These are phyloP conservation scores for Echinosophora koreensis DNA, from an alignment of 306 rosid species.

Conservation along the genomic window DNA sequence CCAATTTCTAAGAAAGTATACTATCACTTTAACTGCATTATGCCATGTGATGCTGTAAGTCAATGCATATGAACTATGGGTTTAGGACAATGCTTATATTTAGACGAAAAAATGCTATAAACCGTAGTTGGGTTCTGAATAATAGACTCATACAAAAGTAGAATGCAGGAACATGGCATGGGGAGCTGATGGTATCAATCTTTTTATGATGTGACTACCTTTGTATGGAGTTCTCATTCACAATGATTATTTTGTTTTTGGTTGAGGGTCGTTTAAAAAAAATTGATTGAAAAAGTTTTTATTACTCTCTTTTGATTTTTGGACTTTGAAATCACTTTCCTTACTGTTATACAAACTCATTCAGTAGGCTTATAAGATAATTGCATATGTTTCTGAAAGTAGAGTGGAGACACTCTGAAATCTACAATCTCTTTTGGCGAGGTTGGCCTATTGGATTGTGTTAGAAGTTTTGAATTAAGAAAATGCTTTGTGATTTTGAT, in stretches of 20 bases:
- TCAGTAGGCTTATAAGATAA: conserved; percentile 18
- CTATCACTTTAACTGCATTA: conserved; percentile 20
- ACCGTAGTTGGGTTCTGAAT: not conserved
- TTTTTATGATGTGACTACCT: not conserved
- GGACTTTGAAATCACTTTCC: not conserved
- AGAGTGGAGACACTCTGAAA: not conserved
- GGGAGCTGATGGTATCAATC: not conserved
- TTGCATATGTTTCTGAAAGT: conserved; percentile 18
- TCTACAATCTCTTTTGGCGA: conserved; percentile 18
- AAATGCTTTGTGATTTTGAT: conserved; percentile 7
- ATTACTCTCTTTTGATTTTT: not conserved
- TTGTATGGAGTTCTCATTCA: not conserved
- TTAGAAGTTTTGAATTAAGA: conserved; percentile 14
- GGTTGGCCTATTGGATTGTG: conserved; percentile 6
- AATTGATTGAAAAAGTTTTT: not conserved
- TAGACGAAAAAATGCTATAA: not conserved
- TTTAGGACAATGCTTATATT: not conserved
- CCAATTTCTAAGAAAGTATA: conserved; percentile 27
- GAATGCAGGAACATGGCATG: not conserved
- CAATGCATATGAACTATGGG: not conserved
- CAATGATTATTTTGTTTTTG: not conserved
- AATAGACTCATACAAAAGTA: not conserved
- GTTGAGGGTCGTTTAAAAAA: not conserved
- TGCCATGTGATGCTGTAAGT: conserved; percentile 1
- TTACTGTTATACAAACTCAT: not conserved